Percentiles rank a stretch among this genome's conserved stretches.
Evolutionary conservation across 1,139 yeast genomes (phyloP).

Genomic region (Tardiomyces blankii): DNA sequence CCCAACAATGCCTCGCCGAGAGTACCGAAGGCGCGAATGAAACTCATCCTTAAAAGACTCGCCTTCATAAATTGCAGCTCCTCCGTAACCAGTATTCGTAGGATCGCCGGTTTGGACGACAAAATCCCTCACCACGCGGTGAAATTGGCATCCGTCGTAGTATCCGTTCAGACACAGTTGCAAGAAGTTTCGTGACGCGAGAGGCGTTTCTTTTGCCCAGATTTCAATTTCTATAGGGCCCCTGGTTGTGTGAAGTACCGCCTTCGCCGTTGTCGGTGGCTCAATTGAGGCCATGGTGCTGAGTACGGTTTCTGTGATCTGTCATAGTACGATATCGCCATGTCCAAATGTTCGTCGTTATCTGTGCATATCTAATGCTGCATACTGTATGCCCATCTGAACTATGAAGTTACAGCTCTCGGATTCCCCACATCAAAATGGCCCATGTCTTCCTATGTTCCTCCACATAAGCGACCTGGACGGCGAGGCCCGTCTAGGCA

Average conservation of each 20-base stretch:
- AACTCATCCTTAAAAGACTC: constrained; percentile 34
- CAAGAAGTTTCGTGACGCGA: constrained; percentile 38
- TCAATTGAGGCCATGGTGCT: constrained; percentile 25
- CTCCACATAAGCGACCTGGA: too few relatives aligned
- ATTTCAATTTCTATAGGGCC: constrained; percentile 53
- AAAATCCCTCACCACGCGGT: constrained; percentile 30
- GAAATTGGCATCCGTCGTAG: constrained; percentile 35
- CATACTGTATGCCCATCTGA: neutral
- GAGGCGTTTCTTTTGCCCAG: constrained; percentile 65
- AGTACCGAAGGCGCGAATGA: constrained; percentile 44
- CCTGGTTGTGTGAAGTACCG: constrained; percentile 43
- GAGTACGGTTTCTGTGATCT: too few relatives aligned
- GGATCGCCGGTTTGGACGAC: constrained; percentile 33
- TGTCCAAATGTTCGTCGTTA: neutral
- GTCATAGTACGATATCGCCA: too few relatives aligned
- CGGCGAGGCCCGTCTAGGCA: too few relatives aligned
- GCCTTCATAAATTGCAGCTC: constrained; percentile 20
- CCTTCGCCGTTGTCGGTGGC: constrained; percentile 54
- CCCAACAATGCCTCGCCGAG: constrained; percentile 47
- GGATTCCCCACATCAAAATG: too few relatives aligned
- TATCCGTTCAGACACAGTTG: constrained; percentile 35
- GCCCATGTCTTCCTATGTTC: too few relatives aligned
- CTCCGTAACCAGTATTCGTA: constrained; percentile 26
- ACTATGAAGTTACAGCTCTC: too few relatives aligned
- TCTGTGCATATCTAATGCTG: neutral